Evolutionary conservation across 371 early-diverging fungal genomes (phyloP).

Genomic region (Mucor indicus): DNA sequence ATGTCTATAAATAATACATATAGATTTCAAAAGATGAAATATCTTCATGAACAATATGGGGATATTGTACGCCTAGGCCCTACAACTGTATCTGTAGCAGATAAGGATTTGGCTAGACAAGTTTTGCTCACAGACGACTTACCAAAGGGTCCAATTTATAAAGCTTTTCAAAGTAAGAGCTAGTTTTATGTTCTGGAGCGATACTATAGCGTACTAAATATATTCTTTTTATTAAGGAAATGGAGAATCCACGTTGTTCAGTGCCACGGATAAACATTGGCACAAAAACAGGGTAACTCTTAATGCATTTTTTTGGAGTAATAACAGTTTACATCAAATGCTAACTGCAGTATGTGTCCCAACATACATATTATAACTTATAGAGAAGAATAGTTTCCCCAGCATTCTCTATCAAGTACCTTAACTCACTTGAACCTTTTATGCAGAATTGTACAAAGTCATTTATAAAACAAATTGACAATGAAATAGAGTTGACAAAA

Average conservation of each 20-base stretch:
- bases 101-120: conserved; percentile 22
- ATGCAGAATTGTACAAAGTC: conserved; percentile 16
- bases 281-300: conserved; percentile 29
- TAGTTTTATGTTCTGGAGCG: background rate
- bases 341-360: no score
- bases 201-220: background rate
- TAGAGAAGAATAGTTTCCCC: conserved; percentile 43
- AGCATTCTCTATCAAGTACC: conserved; percentile 41
- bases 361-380: background rate
- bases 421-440: conserved; percentile 35
- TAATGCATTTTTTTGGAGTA: background rate
- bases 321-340: no score
- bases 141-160: conserved; percentile 13
- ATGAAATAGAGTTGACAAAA: conserved; percentile 4
- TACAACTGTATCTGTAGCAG: conserved; percentile 1
- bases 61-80: conserved; percentile 20
- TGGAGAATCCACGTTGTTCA: conserved; percentile 18
- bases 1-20: background rate
- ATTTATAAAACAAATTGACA: conserved; percentile 19
- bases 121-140: conserved; percentile 14
- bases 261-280: conserved; percentile 22
- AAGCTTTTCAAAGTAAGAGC: conserved; percentile 11
- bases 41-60: conserved; percentile 16
- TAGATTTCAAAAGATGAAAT: conserved; percentile 10
- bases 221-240: background rate